Percentiles rank a stretch among this genome's conserved stretches.
These are phyloP conservation scores for Knufia petricola DNA, from an alignment of 2,329 filamentous ascomycete genomes.

Conservation along the genomic window DNA sequence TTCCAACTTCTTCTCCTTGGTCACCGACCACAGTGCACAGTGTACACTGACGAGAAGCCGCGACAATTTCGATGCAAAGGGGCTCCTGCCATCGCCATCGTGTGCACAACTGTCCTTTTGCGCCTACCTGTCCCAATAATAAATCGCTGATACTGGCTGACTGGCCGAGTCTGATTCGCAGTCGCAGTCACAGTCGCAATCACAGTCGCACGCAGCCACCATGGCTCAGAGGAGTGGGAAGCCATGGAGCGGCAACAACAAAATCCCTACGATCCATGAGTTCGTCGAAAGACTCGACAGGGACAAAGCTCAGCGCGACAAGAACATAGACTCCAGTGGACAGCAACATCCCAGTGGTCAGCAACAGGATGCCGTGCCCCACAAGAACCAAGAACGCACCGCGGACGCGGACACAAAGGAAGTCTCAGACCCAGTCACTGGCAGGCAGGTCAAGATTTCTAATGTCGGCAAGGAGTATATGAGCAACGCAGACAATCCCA, in stretches of 20 bases:
- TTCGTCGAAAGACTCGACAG: slow-evolving; percentile 70
- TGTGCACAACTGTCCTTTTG: background rate
- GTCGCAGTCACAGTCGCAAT: no score
- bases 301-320: slow-evolving; percentile 68
- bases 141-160: background rate
- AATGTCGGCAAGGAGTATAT: slow-evolving; percentile 64
- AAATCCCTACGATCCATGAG: slow-evolving; percentile 76
- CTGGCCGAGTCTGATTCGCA: background rate
- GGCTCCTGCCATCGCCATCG: background rate
- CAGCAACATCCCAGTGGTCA: slow-evolving; percentile 32
- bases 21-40: background rate
- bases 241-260: slow-evolving; percentile 74
- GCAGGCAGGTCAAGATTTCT: slow-evolving; percentile 74
- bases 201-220: background rate
- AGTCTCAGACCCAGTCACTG: slow-evolving; percentile 83
- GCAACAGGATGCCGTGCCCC: slow-evolving; percentile 32
- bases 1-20: background rate
- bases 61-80: background rate
- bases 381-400: slow-evolving; percentile 38
- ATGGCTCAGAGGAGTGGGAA: slow-evolving; percentile 42
- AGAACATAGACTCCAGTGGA: slow-evolving; percentile 44
- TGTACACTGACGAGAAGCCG: background rate
- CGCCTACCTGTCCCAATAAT: background rate
- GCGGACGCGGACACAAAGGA: slow-evolving; percentile 43
- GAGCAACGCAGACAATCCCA: slow-evolving; percentile 61